These are phyloP conservation scores for Lasiodiplodia sp. DNA, from an alignment of 2,329 filamentous ascomycete species.

Conservation along the genomic window DNA sequence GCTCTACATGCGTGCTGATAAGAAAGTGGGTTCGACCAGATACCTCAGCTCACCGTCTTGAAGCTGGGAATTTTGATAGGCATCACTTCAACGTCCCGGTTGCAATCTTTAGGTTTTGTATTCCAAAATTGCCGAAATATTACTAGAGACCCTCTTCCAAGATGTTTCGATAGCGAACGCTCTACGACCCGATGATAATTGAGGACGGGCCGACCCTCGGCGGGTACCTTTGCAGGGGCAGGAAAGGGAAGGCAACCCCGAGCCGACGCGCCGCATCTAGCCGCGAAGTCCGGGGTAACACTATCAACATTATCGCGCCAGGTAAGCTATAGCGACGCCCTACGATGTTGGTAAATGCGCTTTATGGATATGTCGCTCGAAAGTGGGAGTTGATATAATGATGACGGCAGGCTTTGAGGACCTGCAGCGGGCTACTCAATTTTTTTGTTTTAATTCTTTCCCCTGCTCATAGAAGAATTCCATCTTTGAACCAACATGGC, in stretches of 20 bases:
- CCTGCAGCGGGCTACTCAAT: not conserved
- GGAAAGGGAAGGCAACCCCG: slow-evolving; percentile 11
- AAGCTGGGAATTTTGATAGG: too few species aligned
- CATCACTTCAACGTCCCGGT: too few species aligned
- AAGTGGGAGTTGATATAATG: not conserved
- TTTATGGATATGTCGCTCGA: not conserved
- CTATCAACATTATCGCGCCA: not conserved
- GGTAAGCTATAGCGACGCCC: slow-evolving; percentile 1
- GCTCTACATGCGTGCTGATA: not conserved
- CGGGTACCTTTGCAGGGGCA: not conserved
- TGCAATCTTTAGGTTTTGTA: too few species aligned
- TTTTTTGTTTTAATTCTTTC: not conserved
- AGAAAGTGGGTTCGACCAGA: not conserved
- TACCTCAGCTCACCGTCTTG: not conserved
- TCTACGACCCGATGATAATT: not conserved
- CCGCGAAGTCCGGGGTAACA: not conserved
- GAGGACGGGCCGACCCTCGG: not conserved
- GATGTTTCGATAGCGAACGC: too few species aligned
- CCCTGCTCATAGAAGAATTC: not conserved
- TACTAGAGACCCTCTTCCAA: too few species aligned
- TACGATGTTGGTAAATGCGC: not conserved
- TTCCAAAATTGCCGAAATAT: too few species aligned
- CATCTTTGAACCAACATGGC: slow-evolving; percentile 31
- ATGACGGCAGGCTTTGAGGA: not conserved
- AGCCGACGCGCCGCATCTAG: not conserved